Evolutionary conservation across 495 filamentous ascomycete genomes (phyloP).

Genomic region (Penicillium cinerascens): DNA sequence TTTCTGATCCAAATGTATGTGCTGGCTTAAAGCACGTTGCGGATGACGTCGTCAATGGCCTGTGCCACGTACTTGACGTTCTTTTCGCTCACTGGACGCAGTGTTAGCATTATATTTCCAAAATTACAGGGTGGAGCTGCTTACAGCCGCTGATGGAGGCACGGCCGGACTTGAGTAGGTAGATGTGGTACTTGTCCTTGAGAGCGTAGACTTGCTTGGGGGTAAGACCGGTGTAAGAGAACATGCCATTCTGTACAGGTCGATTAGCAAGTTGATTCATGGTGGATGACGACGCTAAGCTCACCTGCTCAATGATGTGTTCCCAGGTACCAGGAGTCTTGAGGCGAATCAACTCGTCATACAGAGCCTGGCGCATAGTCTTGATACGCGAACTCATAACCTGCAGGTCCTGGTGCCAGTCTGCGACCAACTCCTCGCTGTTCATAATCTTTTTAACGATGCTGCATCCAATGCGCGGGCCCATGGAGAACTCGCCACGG

Average conservation of each 20-base stretch:
- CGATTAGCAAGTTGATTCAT: constrained; percentile 1
- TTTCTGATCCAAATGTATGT: background rate
- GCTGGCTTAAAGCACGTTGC: constrained; percentile 34
- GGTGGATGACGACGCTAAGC: background rate
- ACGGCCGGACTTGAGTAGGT: constrained; percentile 46
- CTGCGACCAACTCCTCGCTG: constrained; percentile 33
- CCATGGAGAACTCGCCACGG: constrained; percentile 49
- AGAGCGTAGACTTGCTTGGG: constrained; percentile 42
- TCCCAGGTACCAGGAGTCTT: constrained; percentile 50
- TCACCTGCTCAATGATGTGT: constrained; percentile 47
- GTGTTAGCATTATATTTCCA: background rate
- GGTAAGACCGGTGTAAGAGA: constrained; percentile 49
- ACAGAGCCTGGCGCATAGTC: constrained; percentile 44
- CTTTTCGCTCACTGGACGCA: constrained; percentile 48
- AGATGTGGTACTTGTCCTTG: constrained; percentile 49
- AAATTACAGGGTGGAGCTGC: constrained; percentile 7
- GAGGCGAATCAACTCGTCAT: constrained; percentile 39
- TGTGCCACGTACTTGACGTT: constrained; percentile 49
- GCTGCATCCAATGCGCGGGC: constrained; percentile 45
- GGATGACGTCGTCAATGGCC: constrained; percentile 45
- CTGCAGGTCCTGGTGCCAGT: constrained; percentile 49
- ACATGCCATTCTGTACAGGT: constrained; percentile 48
- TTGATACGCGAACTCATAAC: constrained; percentile 52
- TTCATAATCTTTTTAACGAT: constrained; percentile 50
- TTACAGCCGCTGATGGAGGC: constrained; percentile 49